Evolutionary conservation across 768 basidiomycete genomes (phyloP).

Genomic region (Calocera viscosa): DNA sequence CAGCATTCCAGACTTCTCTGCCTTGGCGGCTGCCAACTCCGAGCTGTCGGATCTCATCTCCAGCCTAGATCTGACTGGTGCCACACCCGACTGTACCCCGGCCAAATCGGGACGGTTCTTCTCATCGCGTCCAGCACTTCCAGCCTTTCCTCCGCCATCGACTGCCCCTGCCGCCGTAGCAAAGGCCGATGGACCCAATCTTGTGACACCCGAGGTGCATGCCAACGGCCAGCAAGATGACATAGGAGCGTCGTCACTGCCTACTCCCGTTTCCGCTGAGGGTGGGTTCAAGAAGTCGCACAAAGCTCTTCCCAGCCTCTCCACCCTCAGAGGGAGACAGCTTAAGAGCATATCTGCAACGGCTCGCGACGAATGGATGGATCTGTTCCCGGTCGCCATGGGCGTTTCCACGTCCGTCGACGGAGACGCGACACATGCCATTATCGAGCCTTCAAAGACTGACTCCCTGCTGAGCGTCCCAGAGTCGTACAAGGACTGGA

Average conservation of each 20-base stretch:
- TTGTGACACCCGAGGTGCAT: not conserved
- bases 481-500: not conserved
- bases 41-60: conserved; percentile 5
- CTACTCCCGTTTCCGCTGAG: not conserved
- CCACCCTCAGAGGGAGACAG: not conserved
- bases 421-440: not conserved
- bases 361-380: not conserved
- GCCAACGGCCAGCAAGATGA: not conserved
- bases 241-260: not conserved
- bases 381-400: not conserved
- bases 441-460: not conserved
- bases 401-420: not conserved
- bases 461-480: not conserved
- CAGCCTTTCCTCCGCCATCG: not conserved
- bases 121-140: not conserved
- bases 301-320: not conserved
- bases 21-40: not conserved
- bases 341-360: not conserved
- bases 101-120: not conserved
- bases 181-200: not conserved
- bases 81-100: not conserved
- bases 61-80: not conserved
- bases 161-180: not conserved
- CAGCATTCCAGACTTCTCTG: not conserved
- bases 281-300: not conserved